These are phyloP conservation scores for Fragaria vesca DNA, from an alignment of 306 rosid genomes.

Conservation along the genomic window DNA sequence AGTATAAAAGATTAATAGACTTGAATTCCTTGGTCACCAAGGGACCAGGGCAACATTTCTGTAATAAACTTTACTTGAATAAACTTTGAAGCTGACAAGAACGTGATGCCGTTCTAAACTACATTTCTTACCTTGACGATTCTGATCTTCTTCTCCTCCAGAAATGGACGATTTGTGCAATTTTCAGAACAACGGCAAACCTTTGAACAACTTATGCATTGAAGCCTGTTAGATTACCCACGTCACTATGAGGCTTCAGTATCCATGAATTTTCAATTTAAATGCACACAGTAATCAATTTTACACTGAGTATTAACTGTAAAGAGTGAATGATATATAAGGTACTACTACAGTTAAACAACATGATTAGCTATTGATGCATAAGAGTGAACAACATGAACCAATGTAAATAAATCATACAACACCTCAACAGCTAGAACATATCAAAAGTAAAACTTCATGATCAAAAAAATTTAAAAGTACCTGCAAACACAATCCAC, in stretches of 20 bases:
- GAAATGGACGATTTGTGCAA: constrained; percentile 88
- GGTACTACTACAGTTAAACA: neutral
- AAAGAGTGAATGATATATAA: neutral
- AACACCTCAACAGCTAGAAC: neutral
- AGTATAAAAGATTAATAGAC: constrained; percentile 9
- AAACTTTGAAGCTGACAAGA: neutral
- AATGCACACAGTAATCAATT: neutral
- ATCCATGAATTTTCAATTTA: neutral
- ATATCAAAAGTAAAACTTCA: neutral
- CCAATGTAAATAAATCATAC: neutral
- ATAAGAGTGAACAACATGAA: neutral
- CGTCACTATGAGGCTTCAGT: neutral
- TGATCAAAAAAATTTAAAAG: constrained; percentile 5
- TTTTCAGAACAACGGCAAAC: constrained; percentile 77
- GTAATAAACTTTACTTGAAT: constrained; percentile 3
- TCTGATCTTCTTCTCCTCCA: constrained; percentile 79
- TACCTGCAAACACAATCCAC: constrained; percentile 93
- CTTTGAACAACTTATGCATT: constrained; percentile 96
- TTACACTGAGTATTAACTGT: neutral
- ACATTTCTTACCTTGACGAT: constrained; percentile 62
- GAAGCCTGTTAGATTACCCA: constrained; percentile 54
- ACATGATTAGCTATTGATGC: neutral
- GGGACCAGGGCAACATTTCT: neutral
- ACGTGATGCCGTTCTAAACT: neutral
- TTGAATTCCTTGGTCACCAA: constrained; percentile 3